Evolutionary conservation across 306 rosid species (phyloP), one percentile per base, ranked within the genome.

Genomic region (Purshia tridentata): DNA sequence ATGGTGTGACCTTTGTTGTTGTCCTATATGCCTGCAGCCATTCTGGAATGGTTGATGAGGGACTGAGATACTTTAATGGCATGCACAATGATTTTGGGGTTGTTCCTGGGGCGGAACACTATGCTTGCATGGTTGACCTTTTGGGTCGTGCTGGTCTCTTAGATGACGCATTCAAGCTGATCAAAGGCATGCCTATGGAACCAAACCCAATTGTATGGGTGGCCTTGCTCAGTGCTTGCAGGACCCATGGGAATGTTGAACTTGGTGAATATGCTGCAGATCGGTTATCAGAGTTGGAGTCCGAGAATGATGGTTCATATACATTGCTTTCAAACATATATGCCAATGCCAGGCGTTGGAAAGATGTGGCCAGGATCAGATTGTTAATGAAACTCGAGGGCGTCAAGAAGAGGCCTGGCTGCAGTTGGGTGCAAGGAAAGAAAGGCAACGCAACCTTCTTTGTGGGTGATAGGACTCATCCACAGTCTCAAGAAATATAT

Each of bases 61-160:
- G 96, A 69, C 72, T 86, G 57, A 14, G 73, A 68, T 85, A 88
- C 79, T 92, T 92, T 55, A 66, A 88, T 70, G 75, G 77, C 80
- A 88, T 90, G 92, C 81, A 58, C 65, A 72, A 80, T 48, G 79
- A 84, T 51, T 88, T 80, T 71, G 91, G 91, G 55, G 81, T 92
- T 64, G 70, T 72, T 73, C 98, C 97, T 41, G 86, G 84, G 65
- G 86, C 79, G 9, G 95, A 92, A 77, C 98, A 92, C 77, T 90
- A 88, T 77, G 95, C 95, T 67, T 92, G 97, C 77, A 85, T 90
- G 91, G 92, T 89, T 77, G 98, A 90, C 85, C 95, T 90, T 65
- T 80, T 85, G 68, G 98, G 98, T 16, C 95, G 96, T 42, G 91
- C 96, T 3, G 92, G 94, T 74, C 88, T 79, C 61, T 70, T 92